These are phyloP conservation scores for Talaromyces sp. DNA, from an alignment of 2,329 filamentous ascomycete species.

Conservation along the genomic window DNA sequence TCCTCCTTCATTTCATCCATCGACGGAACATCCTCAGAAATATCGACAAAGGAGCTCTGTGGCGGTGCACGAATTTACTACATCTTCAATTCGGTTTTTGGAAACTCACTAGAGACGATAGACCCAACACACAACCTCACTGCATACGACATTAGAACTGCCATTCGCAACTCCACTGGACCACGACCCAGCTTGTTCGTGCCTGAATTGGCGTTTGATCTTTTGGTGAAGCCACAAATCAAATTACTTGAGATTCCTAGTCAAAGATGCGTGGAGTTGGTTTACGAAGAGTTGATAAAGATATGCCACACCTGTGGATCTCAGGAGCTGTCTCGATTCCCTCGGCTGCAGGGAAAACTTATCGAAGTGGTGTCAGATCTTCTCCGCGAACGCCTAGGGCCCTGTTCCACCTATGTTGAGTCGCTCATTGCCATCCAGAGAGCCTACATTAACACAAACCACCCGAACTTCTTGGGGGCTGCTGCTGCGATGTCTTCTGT, in stretches of 20 bases:
- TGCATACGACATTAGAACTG: slow-evolving; percentile 89
- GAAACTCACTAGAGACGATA: slow-evolving; percentile 90
- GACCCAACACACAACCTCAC: slow-evolving; percentile 95
- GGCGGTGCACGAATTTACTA: slow-evolving; percentile 96
- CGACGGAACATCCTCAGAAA: slow-evolving; percentile 96
- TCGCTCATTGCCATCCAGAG: slow-evolving; percentile 95
- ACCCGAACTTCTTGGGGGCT: slow-evolving; percentile 95
- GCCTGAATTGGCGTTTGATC: slow-evolving; percentile 93
- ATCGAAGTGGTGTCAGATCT: slow-evolving; percentile 98
- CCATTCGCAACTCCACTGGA: slow-evolving; percentile 95
- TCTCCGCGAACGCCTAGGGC: slow-evolving; percentile 83
- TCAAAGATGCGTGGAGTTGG: slow-evolving; percentile 93
- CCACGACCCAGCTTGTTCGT: slow-evolving; percentile 94
- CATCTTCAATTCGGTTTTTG: slow-evolving; percentile 98
- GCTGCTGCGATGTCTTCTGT: slow-evolving; percentile 97
- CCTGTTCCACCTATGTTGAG: slow-evolving; percentile 85
- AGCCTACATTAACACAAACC: slow-evolving; percentile 99
- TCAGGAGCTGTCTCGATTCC: slow-evolving; percentile 86
- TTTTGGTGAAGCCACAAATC: slow-evolving; percentile 97
- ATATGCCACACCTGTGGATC: slow-evolving; percentile 98
- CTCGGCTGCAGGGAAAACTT: slow-evolving; percentile 87
- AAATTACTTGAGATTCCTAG: slow-evolving; percentile 92
- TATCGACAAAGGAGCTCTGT: slow-evolving; percentile 96
- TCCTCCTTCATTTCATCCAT: slow-evolving; percentile 98
- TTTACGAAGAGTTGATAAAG: slow-evolving; percentile 98